These are phyloP conservation scores for Globisporangium perplexum DNA, from an alignment of 352 stramenopile genomes.

Conservation along the genomic window DNA sequence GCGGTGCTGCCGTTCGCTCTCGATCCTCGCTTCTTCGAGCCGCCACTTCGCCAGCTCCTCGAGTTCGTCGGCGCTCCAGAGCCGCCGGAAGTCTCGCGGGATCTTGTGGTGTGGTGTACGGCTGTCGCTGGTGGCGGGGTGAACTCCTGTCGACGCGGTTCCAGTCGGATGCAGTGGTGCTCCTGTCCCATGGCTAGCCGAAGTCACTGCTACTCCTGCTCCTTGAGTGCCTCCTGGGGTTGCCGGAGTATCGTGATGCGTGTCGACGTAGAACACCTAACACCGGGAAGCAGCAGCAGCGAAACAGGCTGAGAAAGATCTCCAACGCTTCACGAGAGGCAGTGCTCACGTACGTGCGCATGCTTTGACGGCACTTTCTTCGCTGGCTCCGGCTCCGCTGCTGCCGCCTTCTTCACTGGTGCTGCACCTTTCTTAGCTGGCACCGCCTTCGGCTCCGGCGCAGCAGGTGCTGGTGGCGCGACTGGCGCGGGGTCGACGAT, in stretches of 20 bases:
- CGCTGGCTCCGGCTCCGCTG: constrained; percentile 32
- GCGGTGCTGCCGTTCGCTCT: constrained; percentile 35
- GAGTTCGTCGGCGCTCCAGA: constrained; percentile 57
- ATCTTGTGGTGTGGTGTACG: constrained; percentile 21
- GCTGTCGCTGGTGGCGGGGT: not conserved
- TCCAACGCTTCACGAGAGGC: not conserved
- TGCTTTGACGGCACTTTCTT: constrained; percentile 44
- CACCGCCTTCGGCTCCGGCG: constrained; percentile 22
- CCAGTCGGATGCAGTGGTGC: not conserved
- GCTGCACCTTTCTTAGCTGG: constrained; percentile 24
- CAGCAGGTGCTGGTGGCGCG: constrained; percentile 7
- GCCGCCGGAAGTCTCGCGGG: constrained; percentile 53
- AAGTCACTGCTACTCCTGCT: not conserved
- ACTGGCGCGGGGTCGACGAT: constrained; percentile 27
- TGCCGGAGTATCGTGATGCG: constrained; percentile 9
- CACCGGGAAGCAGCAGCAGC: not conserved
- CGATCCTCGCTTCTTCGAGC: constrained; percentile 50
- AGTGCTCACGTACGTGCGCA: constrained; percentile 27
- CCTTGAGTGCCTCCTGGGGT: not conserved
- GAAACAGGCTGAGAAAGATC: not conserved
- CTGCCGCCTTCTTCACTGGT: constrained; percentile 30
- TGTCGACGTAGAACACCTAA: constrained; percentile 25
- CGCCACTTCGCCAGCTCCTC: constrained; percentile 40
- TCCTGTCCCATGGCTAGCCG: not conserved
- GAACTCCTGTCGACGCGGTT: not conserved